phyloP scores from a whole-genome alignment of 176 grass and related monocot species.

The Oryza brachyantha region DNA sequence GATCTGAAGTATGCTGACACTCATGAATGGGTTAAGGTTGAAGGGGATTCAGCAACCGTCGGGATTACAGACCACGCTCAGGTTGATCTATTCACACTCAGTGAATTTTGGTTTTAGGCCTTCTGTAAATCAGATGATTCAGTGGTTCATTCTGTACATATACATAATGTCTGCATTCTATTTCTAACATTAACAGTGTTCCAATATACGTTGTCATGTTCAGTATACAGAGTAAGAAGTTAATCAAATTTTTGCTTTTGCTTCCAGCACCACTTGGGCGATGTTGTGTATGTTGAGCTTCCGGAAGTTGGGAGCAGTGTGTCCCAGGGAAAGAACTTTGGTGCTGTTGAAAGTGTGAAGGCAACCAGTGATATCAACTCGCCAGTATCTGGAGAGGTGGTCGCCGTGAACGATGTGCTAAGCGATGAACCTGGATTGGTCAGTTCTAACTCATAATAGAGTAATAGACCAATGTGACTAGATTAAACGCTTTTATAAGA shows the following conservation, averaged over 20 bases:
- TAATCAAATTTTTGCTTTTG: slow-evolving; percentile 6
- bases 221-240: slow-evolving; percentile 8
- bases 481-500: not conserved
- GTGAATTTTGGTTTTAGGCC: not conserved
- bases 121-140: not conserved
- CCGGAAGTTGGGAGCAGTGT: slow-evolving; percentile 75
- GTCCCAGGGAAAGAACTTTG: slow-evolving; percentile 67
- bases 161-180: not conserved
- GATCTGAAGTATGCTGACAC: slow-evolving; percentile 90
- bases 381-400: slow-evolving; percentile 73
- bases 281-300: slow-evolving; percentile 93
- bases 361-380: slow-evolving; percentile 90
- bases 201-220: not conserved
- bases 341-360: slow-evolving; percentile 97
- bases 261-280: slow-evolving; percentile 84
- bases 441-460: slow-evolving; percentile 6
- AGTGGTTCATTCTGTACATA: not conserved
- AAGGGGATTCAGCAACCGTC: slow-evolving; percentile 73
- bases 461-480: not conserved
- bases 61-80: slow-evolving; percentile 99
- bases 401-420: slow-evolving; percentile 68
- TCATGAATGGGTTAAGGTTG: slow-evolving; percentile 93
- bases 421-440: slow-evolving; percentile 65
- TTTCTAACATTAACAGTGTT: not conserved
- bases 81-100: slow-evolving; percentile 33